Conservation (phyloP, 352 stramenopile species). For the Thraustochytrium striatum region DNA sequence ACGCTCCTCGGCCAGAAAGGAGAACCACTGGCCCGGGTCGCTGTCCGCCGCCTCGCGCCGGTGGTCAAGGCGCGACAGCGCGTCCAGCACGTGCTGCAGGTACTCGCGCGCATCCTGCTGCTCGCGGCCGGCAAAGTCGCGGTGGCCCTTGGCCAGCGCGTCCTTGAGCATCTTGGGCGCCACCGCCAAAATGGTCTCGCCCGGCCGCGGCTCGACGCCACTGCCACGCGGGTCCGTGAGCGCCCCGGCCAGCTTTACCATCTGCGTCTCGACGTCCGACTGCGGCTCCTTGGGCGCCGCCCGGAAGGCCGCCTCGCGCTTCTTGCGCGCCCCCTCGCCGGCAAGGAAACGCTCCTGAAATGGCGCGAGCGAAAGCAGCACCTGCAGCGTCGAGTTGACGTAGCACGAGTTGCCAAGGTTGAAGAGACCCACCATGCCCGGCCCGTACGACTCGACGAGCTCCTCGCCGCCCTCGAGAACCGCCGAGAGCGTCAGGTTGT, state of each 20-base stretch:
- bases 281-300: constrained; percentile 22
- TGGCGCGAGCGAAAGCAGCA: constrained; percentile 65
- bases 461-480: constrained; percentile 94
- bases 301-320: background rate
- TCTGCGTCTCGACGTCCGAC: constrained; percentile 49
- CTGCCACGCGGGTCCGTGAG: background rate
- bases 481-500: constrained; percentile 93
- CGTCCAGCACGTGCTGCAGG: constrained; percentile 89
- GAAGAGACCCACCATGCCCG: constrained; percentile 88
- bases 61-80: constrained; percentile 61
- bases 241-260: constrained; percentile 47
- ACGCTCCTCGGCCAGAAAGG: constrained; percentile 72
- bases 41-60: constrained; percentile 51
- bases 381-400: constrained; percentile 94
- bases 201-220: background rate
- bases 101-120: constrained; percentile 79
- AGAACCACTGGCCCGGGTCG: constrained; percentile 70
- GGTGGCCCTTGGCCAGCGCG: constrained; percentile 36
- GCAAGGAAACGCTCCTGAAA: constrained; percentile 20
- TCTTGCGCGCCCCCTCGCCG: background rate
- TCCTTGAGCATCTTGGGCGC: constrained; percentile 51
- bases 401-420: constrained; percentile 99
- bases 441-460: constrained; percentile 78
- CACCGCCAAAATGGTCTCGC: constrained; percentile 19
- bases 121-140: constrained; percentile 45